These are phyloP conservation scores for Leccinum variicolor DNA, from an alignment of 768 basidiomycete genomes.

Conservation along the genomic window DNA sequence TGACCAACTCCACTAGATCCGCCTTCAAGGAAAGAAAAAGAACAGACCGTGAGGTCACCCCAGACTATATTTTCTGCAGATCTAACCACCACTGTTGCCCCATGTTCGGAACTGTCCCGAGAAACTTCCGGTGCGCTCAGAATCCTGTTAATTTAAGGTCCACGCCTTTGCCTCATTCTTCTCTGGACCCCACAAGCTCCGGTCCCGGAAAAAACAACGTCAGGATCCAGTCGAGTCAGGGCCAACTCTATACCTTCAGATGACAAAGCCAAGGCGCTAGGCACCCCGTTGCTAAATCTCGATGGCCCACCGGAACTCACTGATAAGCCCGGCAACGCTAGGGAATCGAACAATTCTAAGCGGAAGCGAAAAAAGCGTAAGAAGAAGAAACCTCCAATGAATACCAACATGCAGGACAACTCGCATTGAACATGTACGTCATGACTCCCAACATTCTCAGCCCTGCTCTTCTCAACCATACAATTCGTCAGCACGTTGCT, in stretches of 20 bases:
- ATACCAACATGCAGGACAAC: conserved; percentile 18
- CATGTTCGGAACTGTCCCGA: conserved; percentile 3
- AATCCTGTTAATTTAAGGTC: conserved; percentile 3
- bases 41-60: conserved; percentile 3
- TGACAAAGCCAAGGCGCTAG: conserved; percentile 12
- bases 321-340: conserved; percentile 13
- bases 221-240: conserved; percentile 5
- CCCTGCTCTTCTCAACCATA: neutral
- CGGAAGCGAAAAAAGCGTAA: conserved; percentile 55
- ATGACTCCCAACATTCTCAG: neutral
- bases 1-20: conserved; percentile 8
- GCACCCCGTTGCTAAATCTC: conserved; percentile 53
- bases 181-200: conserved; percentile 12
- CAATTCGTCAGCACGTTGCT: conserved; percentile 3
- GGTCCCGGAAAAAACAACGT: conserved; percentile 7
- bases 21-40: conserved; percentile 4
- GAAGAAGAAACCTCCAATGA: conserved; percentile 45
- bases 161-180: conserved; percentile 13
- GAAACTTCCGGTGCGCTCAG: conserved; percentile 17
- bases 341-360: conserved; percentile 34
- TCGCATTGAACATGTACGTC: conserved; percentile 17
- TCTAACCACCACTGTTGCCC: neutral
- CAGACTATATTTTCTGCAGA: conserved; percentile 4
- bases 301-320: conserved; percentile 40
- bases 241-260: conserved; percentile 1